Base-by-base conservation (phyloP, 2,329 filamentous ascomycete species). In the Monosporascus ibericus region DNA sequence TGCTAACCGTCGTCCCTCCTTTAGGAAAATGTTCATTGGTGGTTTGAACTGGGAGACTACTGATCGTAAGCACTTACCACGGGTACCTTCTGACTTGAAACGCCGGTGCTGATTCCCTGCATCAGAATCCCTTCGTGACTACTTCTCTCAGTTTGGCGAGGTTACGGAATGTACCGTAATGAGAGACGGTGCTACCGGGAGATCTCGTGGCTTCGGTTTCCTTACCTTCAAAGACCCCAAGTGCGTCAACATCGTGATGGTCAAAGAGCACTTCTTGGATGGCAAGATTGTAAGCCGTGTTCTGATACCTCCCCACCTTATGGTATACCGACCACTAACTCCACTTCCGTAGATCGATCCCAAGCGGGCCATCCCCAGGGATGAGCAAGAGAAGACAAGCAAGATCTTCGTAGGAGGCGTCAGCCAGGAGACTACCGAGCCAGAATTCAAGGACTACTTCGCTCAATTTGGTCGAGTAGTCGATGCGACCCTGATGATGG, bases 361-460 rank as follows among this genome's bases (percentile, higher is more conserved):
- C 2, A 99, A 99, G 73, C 86, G 94, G 51, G 94, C 94, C 36
- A 99, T 99, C 64, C 94, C 94, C 17, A 85, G 94, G 59, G 94
- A 99, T 65, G 94, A 99, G 71, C 94, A 99, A 70, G 94, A 99
- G 68, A 92, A 95, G 68, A 99, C 94, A 0, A 94, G 89, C 72
- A 99, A 99, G 73, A 99, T 99, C 61, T 99, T 99, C 63, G 94
- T 99, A 22, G 94, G 94, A 34, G 94, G 94, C 65, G 94, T 99
- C 52, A 95, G 90, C 70, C 94, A 97, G 73, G 94, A 99, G 65
- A 94, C 92, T 0, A 96, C 90, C 1, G 94, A 99, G 65, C 86
- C 92, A 56, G 91, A 97, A 68, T 99, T 99, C 70, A 91, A 90
- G 66, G 87, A 94, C 55, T 99, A 96, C 73, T 99, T 99, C 74